Percentiles rank a stretch among this genome's conserved stretches.
phyloP scores from a whole-genome alignment of 2,329 filamentous ascomycete species.

The Aurifilum marmelostoma region DNA sequence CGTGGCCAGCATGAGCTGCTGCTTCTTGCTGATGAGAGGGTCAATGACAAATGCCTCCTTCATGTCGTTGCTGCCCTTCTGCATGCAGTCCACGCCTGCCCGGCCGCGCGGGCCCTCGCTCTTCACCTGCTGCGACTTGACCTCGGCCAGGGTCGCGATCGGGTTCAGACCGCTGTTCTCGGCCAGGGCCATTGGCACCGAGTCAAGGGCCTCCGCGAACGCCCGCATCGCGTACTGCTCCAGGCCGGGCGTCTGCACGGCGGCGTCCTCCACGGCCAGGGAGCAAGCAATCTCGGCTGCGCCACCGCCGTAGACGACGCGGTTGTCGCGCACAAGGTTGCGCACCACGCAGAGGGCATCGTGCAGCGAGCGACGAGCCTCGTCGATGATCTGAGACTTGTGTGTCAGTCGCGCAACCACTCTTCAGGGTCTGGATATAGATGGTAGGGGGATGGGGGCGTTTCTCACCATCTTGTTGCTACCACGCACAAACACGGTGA shows the following conservation, averaged over 20 bases:
- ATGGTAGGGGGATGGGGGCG: too few relatives aligned
- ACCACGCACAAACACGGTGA: constrained; percentile 93
- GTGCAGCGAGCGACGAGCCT: constrained; percentile 95
- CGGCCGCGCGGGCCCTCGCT: constrained; percentile 59
- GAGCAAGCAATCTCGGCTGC: constrained; percentile 97
- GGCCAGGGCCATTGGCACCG: constrained; percentile 91
- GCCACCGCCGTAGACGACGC: constrained; percentile 96
- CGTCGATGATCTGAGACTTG: constrained; percentile 84
- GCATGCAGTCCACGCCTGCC: constrained; percentile 97
- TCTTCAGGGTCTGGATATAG: constrained; percentile 6
- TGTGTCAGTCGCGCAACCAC: constrained; percentile 25
- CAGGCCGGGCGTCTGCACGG: constrained; percentile 91
- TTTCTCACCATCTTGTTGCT: constrained; percentile 95
- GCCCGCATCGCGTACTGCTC: constrained; percentile 99
- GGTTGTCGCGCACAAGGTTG: constrained; percentile 93
- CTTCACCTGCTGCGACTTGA: constrained; percentile 97
- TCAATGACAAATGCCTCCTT: constrained; percentile 98
- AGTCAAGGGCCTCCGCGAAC: constrained; percentile 92
- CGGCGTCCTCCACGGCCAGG: constrained; percentile 91
- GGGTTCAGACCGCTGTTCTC: constrained; percentile 97
- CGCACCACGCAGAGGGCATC: constrained; percentile 97
- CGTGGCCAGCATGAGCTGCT: constrained; percentile 93
- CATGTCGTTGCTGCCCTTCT: constrained; percentile 94
- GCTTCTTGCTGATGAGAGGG: constrained; percentile 95
- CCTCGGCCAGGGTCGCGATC: constrained; percentile 89